Evolutionary conservation across 306 rosid species (phyloP).

Genomic region (Pterocarpus santalinus): DNA sequence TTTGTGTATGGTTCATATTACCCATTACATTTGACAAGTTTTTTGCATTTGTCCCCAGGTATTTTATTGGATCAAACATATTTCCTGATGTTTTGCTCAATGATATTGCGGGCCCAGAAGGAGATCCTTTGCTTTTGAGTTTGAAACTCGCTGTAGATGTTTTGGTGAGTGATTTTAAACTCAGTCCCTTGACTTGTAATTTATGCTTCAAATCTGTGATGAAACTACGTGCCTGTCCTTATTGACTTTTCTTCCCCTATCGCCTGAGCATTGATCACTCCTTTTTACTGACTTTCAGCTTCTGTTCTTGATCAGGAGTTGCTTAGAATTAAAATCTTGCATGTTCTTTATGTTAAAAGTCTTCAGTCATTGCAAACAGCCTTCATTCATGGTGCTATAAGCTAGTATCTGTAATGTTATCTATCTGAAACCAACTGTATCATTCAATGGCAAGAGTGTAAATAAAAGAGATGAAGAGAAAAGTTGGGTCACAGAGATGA

Average conservation of each 20-base stretch:
- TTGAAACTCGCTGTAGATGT: constrained; percentile 94
- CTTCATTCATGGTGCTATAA: constrained; percentile 9
- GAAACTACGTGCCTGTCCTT: constrained; percentile 23
- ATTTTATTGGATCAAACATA: constrained; percentile 73
- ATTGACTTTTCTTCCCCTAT: constrained; percentile 15
- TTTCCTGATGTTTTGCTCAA: constrained; percentile 94
- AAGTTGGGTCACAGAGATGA: constrained; percentile 8
- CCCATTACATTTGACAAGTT: constrained; percentile 44
- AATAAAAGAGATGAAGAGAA: constrained; percentile 19
- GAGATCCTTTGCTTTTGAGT: constrained; percentile 95
- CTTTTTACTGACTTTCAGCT: constrained; percentile 36
- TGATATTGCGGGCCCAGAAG: constrained; percentile 90
- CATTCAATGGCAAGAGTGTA: constrained; percentile 3
- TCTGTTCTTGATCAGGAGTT: constrained; percentile 30
- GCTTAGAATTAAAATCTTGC: constrained; percentile 32
- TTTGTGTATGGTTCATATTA: constrained; percentile 11
- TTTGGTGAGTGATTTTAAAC: constrained; percentile 73
- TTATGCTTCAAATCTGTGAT: constrained; percentile 14
- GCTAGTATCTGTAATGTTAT: constrained; percentile 18
- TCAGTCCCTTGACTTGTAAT: constrained; percentile 24
- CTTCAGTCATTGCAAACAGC: constrained; percentile 4
- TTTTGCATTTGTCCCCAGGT: constrained; percentile 63
- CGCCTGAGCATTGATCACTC: constrained; percentile 25
- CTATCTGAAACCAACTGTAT: constrained; percentile 33
- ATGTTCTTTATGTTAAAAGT: constrained; percentile 20